Evolutionary conservation across 73 alveolate species (phyloP), one percentile per base, ranked within the genome.

Genomic region (Paraurostyla sp.): DNA sequence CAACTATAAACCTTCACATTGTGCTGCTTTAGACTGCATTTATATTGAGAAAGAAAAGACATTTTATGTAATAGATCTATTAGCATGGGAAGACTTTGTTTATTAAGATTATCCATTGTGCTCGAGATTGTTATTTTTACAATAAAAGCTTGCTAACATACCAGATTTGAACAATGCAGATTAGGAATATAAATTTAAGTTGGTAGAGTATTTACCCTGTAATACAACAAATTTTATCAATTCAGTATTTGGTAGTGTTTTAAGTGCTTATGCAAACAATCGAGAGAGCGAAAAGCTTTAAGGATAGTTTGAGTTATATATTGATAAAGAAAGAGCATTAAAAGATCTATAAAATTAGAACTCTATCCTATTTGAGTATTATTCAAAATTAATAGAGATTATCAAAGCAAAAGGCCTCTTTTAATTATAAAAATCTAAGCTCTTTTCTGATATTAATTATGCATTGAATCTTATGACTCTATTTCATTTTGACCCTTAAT

Each of bases 11-110:
- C 11, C 11, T 4, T 27, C 25, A 30, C 9, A 59, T 16, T 50
- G 80, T 25, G 32, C 63, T 15, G 89, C 50, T 1, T 42, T 78
- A 3, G 89, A 78, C 33, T 78, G 89, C 59, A 78, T 78, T 29
- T 25, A 13, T 1, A 41, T 43, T 15, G 76, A 52, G 20, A 54
- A 22, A 1, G 22, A 22, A 27, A 52, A 78, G 40, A 15, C 50
- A 38, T 52, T 78, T 78, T 54, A 78, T 52, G 29, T 78, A 22
- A 38, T 78, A 7, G 89, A 78, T 38, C 23, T 78, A 6, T 27
- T 78, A 4, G 15, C 13, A 9, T 78, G 89, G 89, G 89, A 78
- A 4, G 89, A 54, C 4, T 51, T 51, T 54, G 38, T 18, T 29
- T 78, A 78, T 41, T 7, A 30, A 3, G 89, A 78, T 25, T 78